Conservation (phyloP, 805 yeast genomes). For the Jamesozyma jinghongensis region DNA sequence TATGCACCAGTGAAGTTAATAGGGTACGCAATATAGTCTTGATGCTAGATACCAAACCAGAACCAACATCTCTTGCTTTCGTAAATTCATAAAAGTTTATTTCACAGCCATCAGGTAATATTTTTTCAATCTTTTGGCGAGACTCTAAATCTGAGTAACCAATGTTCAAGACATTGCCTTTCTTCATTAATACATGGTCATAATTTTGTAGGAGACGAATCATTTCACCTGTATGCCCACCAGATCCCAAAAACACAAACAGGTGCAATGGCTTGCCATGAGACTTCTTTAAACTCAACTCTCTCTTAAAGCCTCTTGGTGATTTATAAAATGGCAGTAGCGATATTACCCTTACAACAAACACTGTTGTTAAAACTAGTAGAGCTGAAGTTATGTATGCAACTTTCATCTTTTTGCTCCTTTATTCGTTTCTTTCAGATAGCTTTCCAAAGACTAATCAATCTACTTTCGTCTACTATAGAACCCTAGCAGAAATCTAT, state of each 20-base stretch:
- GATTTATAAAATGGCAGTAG: conserved; percentile 15
- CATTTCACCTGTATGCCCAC: conserved; percentile 97
- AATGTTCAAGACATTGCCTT: conserved; percentile 33
- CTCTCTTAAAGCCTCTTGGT: too few relatives aligned
- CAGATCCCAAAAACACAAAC: conserved; percentile 79
- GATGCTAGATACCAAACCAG: conserved; percentile 27
- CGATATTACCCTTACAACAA: conserved; percentile 10
- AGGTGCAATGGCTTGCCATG: conserved; percentile 20
- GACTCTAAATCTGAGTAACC: conserved; percentile 31
- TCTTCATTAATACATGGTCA: conserved; percentile 37
- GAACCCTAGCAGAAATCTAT: too few relatives aligned
- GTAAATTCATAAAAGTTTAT: conserved; percentile 19
- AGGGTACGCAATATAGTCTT: conserved; percentile 30
- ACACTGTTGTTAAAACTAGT: conserved; percentile 7
- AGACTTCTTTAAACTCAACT: background rate
- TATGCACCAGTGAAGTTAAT: conserved; percentile 12
- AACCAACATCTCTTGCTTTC: conserved; percentile 34
- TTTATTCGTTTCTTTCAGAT: too few relatives aligned
- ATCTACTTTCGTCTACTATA: too few relatives aligned
- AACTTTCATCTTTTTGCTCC: conserved; percentile 1
- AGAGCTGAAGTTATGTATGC: background rate
- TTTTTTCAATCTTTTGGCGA: conserved; percentile 31
- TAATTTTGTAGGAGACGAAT: conserved; percentile 47
- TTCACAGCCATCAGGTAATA: conserved; percentile 4
- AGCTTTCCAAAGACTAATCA: too few relatives aligned